Conservation (phyloP, 176 grass and related monocot species). For the Triticum dicoccoides region DNA sequence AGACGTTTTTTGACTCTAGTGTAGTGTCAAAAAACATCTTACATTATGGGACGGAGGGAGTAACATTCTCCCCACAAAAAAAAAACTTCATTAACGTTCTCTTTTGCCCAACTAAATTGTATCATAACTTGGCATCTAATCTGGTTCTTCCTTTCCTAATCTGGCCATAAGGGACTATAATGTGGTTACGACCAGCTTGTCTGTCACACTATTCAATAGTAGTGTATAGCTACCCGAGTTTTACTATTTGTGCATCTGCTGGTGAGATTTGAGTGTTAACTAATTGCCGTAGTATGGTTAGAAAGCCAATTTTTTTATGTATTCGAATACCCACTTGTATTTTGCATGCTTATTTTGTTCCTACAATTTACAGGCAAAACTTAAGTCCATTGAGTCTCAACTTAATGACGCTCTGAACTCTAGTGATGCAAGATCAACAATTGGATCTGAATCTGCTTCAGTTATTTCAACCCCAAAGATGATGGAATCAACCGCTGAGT, state of each 20-base stretch:
- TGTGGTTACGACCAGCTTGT: neutral
- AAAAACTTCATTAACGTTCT: neutral
- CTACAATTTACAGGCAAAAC: slow-evolving; percentile 63
- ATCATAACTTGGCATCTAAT: neutral
- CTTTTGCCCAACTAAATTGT: neutral
- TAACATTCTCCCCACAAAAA: neutral
- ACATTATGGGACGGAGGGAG: no score
- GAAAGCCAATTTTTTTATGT: neutral
- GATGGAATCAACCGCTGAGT: slow-evolving; percentile 75
- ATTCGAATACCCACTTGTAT: neutral
- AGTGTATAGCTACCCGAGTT: neutral
- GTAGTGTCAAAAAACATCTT: no score
- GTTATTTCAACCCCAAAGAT: slow-evolving; percentile 70
- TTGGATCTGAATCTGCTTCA: slow-evolving; percentile 76
- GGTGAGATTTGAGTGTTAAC: neutral
- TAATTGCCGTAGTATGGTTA: slow-evolving; percentile 10
- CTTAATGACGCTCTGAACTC: slow-evolving; percentile 82
- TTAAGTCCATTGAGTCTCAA: slow-evolving; percentile 85
- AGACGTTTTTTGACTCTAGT: no score
- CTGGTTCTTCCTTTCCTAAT: neutral
- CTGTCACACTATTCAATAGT: neutral
- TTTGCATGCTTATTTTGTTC: slow-evolving; percentile 36
- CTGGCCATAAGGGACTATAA: neutral
- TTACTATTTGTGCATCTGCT: slow-evolving; percentile 10
- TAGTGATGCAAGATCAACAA: slow-evolving; percentile 83